Evolutionary conservation across 129 eudicot genomes (phyloP), one percentile per base, ranked within the genome.

Genomic region (Flaveria linearis): DNA sequence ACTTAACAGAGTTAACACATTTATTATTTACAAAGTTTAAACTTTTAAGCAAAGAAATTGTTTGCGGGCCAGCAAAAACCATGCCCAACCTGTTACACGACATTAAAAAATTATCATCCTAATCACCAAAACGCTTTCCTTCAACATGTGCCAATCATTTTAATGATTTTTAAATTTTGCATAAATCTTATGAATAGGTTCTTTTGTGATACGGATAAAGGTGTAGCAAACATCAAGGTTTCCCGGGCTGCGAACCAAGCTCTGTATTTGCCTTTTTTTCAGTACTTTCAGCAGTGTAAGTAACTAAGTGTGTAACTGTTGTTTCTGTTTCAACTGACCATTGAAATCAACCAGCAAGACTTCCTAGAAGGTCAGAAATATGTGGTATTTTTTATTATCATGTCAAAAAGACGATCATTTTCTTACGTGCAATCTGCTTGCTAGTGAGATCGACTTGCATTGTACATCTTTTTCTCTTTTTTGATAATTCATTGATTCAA

Each of bases 131-230:
- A 28, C 0, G 62, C 16, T 17, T 46, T 75, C 62, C 50, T 62
- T 49, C 28, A 69, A 18, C 45, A 7, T 45, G 16, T 45, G 52
- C 76, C 17, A 30, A 28, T 58, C 25, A 47, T 43, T 18, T 23
- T 50, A 63, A 53, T 3, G 16, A 65, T 8, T 36, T 7, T 11
- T 43, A 55, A 8, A 68, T 66, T 46, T 65, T 60, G 9, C 14
- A 51, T 77, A 25, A 39, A 66, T 39, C 18, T 75, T 51, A 39
- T 73, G 74, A 22, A 6, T 87, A 88, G 92, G 92, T 85, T 88
- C 92, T 2, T 88, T 88, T 83, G 92, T 88, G 73, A 70, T 88
- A 36, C 87, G 92, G 52, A 85, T 88, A 77, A n/a, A 88, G 82
- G 92, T 82, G 57, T 85, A 78, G 84, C 62, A 69, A 81, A 66